A percentile compares a stretch with the other conserved stretches of the same genome.
Conservation (phyloP, 208 protist species). For the Leishmania arabica region DNA sequence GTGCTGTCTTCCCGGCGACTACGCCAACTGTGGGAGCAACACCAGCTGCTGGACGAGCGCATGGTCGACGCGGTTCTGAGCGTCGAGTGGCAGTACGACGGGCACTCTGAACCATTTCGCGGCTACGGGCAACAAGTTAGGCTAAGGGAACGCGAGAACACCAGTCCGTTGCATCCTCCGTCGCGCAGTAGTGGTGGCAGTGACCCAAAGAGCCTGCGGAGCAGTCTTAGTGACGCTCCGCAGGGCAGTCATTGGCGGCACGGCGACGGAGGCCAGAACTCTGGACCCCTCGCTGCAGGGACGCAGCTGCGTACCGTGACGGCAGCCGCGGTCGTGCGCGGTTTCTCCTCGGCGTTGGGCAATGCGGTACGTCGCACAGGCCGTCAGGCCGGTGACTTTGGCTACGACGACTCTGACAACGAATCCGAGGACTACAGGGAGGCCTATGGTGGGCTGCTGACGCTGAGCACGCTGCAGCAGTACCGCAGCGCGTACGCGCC, state of each 20-base stretch:
- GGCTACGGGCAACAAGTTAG: constrained; percentile 11
- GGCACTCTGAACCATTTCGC: constrained; percentile 11
- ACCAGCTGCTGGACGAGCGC: constrained; percentile 42
- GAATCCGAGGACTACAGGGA: constrained; percentile 47
- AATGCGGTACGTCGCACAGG: constrained; percentile 45
- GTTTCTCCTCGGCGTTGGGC: constrained; percentile 49
- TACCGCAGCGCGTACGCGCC: constrained; percentile 15
- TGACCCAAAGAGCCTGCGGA: not conserved
- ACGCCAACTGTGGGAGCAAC: constrained; percentile 41
- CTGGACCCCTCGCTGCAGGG: not conserved
- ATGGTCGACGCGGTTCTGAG: constrained; percentile 62
- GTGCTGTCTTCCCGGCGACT: constrained; percentile 39
- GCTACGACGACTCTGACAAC: constrained; percentile 52
- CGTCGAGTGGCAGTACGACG: constrained; percentile 53
- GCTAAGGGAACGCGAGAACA: not conserved
- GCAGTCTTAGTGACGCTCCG: not conserved
- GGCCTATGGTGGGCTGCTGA: constrained; percentile 53
- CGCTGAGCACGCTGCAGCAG: constrained; percentile 28
- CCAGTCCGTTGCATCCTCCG: not conserved
- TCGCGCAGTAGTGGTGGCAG: not conserved
- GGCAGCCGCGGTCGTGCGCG: constrained; percentile 37
- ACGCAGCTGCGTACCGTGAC: constrained; percentile 16
- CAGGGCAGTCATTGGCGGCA: not conserved
- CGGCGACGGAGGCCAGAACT: not conserved
- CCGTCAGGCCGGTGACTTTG: constrained; percentile 35